Base-by-base conservation (phyloP, 352 stramenopile genomes). In the Blastocystis sp. region DNA sequence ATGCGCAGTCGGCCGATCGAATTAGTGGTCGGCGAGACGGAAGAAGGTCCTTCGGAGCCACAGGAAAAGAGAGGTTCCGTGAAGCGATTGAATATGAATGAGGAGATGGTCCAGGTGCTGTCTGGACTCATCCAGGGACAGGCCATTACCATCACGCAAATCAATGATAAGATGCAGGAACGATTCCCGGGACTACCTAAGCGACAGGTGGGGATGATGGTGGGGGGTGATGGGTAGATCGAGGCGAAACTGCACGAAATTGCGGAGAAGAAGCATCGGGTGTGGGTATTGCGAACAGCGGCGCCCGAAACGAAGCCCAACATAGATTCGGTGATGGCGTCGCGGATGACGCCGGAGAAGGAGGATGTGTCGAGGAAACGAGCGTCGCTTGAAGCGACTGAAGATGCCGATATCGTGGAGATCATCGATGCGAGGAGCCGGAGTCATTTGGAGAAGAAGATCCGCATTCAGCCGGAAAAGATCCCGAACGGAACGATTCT, bases 401-500 rank as follows among this genome's bases (percentile, higher is more conserved):
- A 81, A 16, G n/a, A 46, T 34, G 27, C 42, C 11, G 36, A 54
- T 38, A 24, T 64, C 34, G 42, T 59, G 4, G 51, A 59, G 51
- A 59, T 59, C 32, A 3, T 59, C 32, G 51, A 59, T 59, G 51
- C 51, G n/a, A 3, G 51, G 11, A 75, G 42, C 32, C 63, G 63
- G 36, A 40, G 21, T 29, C 32, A 75, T 51, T 16, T 51, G 18
- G 63, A 75, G 63, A 81, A 81, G 29, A 48, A 51, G 4, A 61
- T 48, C 3, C 46, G 69, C n/a, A 81, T 81, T 64, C 69, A 81
- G 24, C 54, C 69, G 18, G 69, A 81, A 42, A 61, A 64, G 69
- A 81, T 81, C 36, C 69, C 69, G 9, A 44, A 81, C 40, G 44
- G 69, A 4, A 81, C 69, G 14, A 81, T 81, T 64, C 18, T 81